Conservation (phyloP, 1,139 yeast species). For the Candida tropicalis region DNA sequence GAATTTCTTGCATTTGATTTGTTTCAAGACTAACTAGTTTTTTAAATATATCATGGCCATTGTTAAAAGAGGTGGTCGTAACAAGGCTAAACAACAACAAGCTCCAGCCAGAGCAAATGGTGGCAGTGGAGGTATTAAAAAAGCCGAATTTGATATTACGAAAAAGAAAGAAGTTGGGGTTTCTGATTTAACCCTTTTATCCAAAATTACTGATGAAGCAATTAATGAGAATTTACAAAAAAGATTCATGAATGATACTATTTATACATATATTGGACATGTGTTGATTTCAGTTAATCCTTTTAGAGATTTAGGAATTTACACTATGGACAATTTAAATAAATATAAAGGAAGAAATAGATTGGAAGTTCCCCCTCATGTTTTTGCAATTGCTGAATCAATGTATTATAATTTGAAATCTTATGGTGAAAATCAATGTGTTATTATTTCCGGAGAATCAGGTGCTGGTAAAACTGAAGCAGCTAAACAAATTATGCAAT, state of each 20-base stretch:
- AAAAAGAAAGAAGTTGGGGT: slow-evolving; percentile 98
- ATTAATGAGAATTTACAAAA: slow-evolving; percentile 91
- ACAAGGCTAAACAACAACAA: slow-evolving; percentile 56
- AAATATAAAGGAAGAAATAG: slow-evolving; percentile 90
- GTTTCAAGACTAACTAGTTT: not conserved
- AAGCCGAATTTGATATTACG: slow-evolving; percentile 86
- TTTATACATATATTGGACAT: slow-evolving; percentile 87
- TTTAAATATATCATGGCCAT: slow-evolving; percentile 56
- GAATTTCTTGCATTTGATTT: no score
- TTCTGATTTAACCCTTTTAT: slow-evolving; percentile 85
- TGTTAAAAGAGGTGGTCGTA: slow-evolving; percentile 74
- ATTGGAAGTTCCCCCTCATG: slow-evolving; percentile 98
- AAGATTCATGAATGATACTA: slow-evolving; percentile 85
- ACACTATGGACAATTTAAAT: slow-evolving; percentile 74
- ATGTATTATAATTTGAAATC: slow-evolving; percentile 96
- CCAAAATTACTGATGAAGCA: slow-evolving; percentile 88
- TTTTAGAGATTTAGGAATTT: slow-evolving; percentile 92
- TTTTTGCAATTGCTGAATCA: slow-evolving; percentile 94
- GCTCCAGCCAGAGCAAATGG: slow-evolving; percentile 54
- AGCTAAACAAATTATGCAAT: slow-evolving; percentile 98
- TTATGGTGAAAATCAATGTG: slow-evolving; percentile 95
- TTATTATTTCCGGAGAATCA: slow-evolving; percentile 96
- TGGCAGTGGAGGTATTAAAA: slow-evolving; percentile 58
- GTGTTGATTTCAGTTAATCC: slow-evolving; percentile 96
- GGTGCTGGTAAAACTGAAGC: slow-evolving; percentile 99